Percentiles rank a stretch among this genome's conserved stretches.
Evolutionary conservation across 2,329 filamentous ascomycete genomes (phyloP).

Genomic region (Nigrospora osmanthi): DNA sequence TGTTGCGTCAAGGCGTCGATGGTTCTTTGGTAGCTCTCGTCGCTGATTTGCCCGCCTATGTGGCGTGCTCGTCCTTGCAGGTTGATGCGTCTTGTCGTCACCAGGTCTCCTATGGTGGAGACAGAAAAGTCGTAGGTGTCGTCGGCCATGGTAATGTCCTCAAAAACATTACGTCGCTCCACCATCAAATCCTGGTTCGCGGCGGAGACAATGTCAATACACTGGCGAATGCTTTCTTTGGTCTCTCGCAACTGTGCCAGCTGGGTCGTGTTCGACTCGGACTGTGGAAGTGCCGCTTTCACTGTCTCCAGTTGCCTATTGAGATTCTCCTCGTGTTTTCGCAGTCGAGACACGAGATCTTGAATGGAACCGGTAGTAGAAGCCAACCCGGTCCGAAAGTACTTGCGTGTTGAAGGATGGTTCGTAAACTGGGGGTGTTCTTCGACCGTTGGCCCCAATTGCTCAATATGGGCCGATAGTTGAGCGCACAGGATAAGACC

Average conservation of each 20-base stretch:
- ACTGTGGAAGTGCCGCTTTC: not conserved
- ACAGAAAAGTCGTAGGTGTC: conserved; percentile 5
- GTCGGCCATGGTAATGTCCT: conserved; percentile 5
- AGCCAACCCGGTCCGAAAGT: not conserved
- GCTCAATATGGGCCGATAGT: conserved; percentile 4
- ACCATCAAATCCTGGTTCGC: conserved; percentile 2
- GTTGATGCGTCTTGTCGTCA: conserved; percentile 1
- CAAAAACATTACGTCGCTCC: conserved; percentile 4
- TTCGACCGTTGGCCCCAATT: not conserved
- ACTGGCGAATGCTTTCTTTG: conserved; percentile 5
- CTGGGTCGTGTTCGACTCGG: not conserved
- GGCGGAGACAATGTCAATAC: conserved; percentile 3
- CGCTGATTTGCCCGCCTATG: conserved; percentile 4
- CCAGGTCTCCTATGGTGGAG: conserved; percentile 4
- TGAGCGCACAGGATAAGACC: conserved; percentile 5
- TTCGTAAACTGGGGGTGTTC: conserved; percentile 3
- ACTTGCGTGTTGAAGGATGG: conserved; percentile 2
- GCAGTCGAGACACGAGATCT: conserved; percentile 3
- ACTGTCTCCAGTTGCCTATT: conserved; percentile 1
- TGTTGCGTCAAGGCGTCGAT: conserved; percentile 4
- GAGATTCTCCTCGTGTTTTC: conserved; percentile 2
- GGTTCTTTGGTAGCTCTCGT: conserved; percentile 5
- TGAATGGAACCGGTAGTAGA: conserved; percentile 1
- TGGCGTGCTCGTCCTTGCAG: conserved; percentile 1
- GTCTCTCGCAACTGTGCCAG: conserved; percentile 4